These are phyloP conservation scores for Fagopyrum tataricum DNA, from an alignment of 148 eudicot species.

Conservation along the genomic window DNA sequence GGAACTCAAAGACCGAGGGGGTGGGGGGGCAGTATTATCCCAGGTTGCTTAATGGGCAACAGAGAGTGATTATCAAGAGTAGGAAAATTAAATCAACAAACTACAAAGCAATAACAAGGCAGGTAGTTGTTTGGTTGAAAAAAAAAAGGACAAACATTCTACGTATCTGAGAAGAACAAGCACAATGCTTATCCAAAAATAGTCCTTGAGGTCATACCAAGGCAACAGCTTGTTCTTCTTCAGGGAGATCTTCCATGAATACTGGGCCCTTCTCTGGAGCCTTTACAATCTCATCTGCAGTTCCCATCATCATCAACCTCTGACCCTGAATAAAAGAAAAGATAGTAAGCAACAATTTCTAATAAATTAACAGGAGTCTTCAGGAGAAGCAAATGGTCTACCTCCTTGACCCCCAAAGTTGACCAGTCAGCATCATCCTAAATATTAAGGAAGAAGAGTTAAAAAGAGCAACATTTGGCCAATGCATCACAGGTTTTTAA, in stretches of 20 bases:
- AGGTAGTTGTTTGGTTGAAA: neutral
- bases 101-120: neutral
- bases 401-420: slow-evolving; percentile 86
- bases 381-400: slow-evolving; percentile 22
- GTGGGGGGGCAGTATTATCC: neutral
- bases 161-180: neutral
- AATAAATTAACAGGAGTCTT: slow-evolving; percentile 7
- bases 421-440: slow-evolving; percentile 98
- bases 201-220: slow-evolving; percentile 42
- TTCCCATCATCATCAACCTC: slow-evolving; percentile 99
- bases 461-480: neutral
- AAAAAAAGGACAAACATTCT: neutral
- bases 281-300: slow-evolving; percentile 94
- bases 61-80: neutral
- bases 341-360: slow-evolving; percentile 10
- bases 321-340: slow-evolving; percentile 57
- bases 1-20: neutral
- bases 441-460: slow-evolving; percentile 17
- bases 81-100: neutral
- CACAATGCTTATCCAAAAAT: neutral
- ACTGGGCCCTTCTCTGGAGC: slow-evolving; percentile 95
- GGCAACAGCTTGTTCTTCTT: slow-evolving; percentile 78
- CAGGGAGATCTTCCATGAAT: slow-evolving; percentile 92
- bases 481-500: neutral
- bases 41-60: neutral